A percentile compares a stretch with the other conserved stretches of the same genome.
Evolutionary conservation across 495 filamentous ascomycete genomes (phyloP).

Genomic region (Thermothielavioides terrestris): DNA sequence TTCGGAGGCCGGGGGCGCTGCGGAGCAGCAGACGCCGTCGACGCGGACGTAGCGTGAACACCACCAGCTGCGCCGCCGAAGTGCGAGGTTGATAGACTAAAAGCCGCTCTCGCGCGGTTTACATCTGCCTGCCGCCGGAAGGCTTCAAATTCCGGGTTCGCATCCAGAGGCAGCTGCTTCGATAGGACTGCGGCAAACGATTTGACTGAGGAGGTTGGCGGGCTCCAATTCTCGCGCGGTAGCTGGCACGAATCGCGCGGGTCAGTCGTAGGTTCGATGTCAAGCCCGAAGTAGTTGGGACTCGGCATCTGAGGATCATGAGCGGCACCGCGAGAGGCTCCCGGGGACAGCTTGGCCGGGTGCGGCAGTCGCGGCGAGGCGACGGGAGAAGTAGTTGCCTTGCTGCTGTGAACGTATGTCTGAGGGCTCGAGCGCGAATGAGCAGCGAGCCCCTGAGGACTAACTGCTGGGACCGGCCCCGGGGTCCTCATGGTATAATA

Average conservation of each 20-base stretch:
- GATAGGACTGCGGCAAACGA: slow-evolving; percentile 62
- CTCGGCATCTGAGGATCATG: slow-evolving; percentile 45
- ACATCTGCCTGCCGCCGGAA: slow-evolving; percentile 62
- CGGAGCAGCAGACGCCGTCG: slow-evolving; percentile 27
- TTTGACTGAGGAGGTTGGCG: slow-evolving; percentile 56
- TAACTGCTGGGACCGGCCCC: slow-evolving; percentile 30
- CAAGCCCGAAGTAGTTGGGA: slow-evolving; percentile 76
- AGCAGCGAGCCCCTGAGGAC: slow-evolving; percentile 29
- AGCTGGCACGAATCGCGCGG: slow-evolving; percentile 51
- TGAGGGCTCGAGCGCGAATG: slow-evolving; percentile 36
- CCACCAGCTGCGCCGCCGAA: slow-evolving; percentile 26
- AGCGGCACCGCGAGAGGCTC: slow-evolving; percentile 19
- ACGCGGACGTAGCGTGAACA: slow-evolving; percentile 13
- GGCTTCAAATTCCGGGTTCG: slow-evolving; percentile 69
- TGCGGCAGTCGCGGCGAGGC: slow-evolving; percentile 33
- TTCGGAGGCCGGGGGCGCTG: slow-evolving; percentile 31
- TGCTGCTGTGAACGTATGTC: slow-evolving; percentile 28
- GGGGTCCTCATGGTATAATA: slow-evolving; percentile 43
- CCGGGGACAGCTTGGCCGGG: slow-evolving; percentile 31
- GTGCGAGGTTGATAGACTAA: slow-evolving; percentile 42
- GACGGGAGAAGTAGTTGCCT: slow-evolving; percentile 33
- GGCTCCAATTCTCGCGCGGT: slow-evolving; percentile 62
- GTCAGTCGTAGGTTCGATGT: slow-evolving; percentile 51
- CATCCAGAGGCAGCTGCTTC: slow-evolving; percentile 56
- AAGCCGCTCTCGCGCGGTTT: slow-evolving; percentile 39